phyloP scores from a whole-genome alignment of 345 rosid genomes.

The Murraya paniculata region DNA sequence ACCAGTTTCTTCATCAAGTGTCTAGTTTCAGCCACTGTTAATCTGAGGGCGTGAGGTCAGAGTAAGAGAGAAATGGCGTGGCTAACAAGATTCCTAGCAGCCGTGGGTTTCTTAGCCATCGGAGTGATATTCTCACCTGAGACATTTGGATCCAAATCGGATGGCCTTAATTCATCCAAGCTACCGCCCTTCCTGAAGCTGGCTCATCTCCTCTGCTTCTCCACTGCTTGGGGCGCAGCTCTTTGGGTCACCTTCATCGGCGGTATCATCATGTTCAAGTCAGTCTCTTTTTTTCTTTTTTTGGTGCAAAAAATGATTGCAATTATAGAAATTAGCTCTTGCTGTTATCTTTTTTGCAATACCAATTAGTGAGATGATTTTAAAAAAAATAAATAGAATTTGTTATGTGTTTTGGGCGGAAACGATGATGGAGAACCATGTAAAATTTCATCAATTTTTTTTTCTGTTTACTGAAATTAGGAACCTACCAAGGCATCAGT shows the following conservation, averaged over 20 bases:
- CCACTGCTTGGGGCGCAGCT: constrained; percentile 95
- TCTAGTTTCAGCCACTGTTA: background rate
- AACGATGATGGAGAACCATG: background rate
- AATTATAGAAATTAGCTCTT: background rate
- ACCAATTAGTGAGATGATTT: background rate
- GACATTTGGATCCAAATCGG: constrained; percentile 70
- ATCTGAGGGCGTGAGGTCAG: background rate
- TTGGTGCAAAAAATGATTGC: background rate
- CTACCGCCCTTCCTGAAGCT: constrained; percentile 63
- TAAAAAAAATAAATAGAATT: background rate
- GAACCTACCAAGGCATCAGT: constrained; percentile 92
- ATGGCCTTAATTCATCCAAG: constrained; percentile 33
- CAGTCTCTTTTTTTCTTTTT: background rate
- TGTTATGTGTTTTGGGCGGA: background rate
- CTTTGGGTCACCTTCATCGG: constrained; percentile 99
- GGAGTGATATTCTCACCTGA: constrained; percentile 91
- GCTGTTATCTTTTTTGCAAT: no score
- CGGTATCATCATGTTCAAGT: constrained; percentile 99
- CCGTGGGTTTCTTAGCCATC: constrained; percentile 69
- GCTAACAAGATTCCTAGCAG: constrained; percentile 64
- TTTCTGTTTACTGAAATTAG: constrained; percentile 25
- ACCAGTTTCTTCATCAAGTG: background rate
- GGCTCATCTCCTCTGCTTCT: constrained; percentile 82
- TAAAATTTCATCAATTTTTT: background rate
- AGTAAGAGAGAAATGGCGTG: constrained; percentile 59